A percentile compares a stretch with the other conserved stretches of the same genome.
Evolutionary conservation across 2,329 filamentous ascomycete species (phyloP).

Genomic region (Fusarium neocosmosporiellum): DNA sequence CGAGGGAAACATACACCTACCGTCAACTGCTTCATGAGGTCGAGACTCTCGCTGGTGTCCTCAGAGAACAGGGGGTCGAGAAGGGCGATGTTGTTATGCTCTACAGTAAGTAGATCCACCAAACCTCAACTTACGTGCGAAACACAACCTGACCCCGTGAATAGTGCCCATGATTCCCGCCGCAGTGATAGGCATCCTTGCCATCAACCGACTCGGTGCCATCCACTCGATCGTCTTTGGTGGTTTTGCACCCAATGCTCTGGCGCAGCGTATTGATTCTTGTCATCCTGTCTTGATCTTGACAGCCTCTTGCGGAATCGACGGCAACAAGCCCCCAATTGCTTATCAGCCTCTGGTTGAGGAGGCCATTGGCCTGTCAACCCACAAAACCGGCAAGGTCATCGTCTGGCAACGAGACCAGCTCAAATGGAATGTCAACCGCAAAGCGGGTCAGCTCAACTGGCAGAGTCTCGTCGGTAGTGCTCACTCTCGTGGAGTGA

Average conservation of each 20-base stretch:
- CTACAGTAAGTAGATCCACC: constrained; percentile 74
- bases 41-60: constrained; percentile 81
- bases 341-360: constrained; percentile 82
- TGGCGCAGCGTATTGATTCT: constrained; percentile 90
- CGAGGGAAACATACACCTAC: constrained; percentile 81
- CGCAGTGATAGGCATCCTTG: constrained; percentile 86
- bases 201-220: constrained; percentile 83
- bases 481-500: constrained; percentile 73
- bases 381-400: constrained; percentile 77
- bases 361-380: constrained; percentile 74
- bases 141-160: neutral
- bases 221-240: constrained; percentile 95
- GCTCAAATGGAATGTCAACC: constrained; percentile 78
- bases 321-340: constrained; percentile 82
- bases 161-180: constrained; percentile 95
- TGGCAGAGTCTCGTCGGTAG: constrained; percentile 84
- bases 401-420: constrained; percentile 88
- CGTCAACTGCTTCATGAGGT: constrained; percentile 80
- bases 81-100: constrained; percentile 90
- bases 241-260: constrained; percentile 83
- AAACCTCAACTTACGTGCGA: neutral
- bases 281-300: constrained; percentile 80
- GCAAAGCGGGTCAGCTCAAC: constrained; percentile 75
- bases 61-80: constrained; percentile 83
- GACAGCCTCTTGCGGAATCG: constrained; percentile 92